phyloP scores from a whole-genome alignment of 148 eudicot species.

The Bassia scoparia region DNA sequence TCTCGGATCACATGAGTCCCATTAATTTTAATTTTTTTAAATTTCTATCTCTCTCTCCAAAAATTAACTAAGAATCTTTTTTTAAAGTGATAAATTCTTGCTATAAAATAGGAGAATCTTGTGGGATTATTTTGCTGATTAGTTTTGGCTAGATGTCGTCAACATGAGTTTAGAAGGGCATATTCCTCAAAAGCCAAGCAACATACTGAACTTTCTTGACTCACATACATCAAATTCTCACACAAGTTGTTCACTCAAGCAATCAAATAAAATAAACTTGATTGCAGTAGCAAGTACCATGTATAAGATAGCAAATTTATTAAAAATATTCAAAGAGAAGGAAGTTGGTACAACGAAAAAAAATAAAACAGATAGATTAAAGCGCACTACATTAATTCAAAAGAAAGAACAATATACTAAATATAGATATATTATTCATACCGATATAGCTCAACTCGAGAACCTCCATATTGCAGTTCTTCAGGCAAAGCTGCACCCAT shows the following conservation, averaged over 20 bases:
- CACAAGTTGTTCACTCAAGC: neutral
- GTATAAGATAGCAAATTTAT: neutral
- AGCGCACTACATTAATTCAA: neutral
- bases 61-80: too few relatives aligned
- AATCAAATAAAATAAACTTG: neutral
- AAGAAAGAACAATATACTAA: neutral
- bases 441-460: conserved; percentile 90
- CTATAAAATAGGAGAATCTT: too few relatives aligned
- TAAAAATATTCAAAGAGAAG: neutral
- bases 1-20: too few relatives aligned
- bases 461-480: conserved; percentile 65
- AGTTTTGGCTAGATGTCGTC: too few relatives aligned
- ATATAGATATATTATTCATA: conserved; percentile 25
- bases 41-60: too few relatives aligned
- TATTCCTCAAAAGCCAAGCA: neutral
- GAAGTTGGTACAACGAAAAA: neutral
- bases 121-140: too few relatives aligned
- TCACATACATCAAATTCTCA: neutral
- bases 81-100: too few relatives aligned
- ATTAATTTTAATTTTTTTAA: too few relatives aligned
- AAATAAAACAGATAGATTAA: too few relatives aligned
- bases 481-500: conserved; percentile 62
- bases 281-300: neutral
- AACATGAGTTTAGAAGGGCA: too few relatives aligned
- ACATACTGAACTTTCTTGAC: neutral